These are phyloP conservation scores for Candida ascalaphidarum DNA, from an alignment of 805 yeast genomes.

Conservation along the genomic window DNA sequence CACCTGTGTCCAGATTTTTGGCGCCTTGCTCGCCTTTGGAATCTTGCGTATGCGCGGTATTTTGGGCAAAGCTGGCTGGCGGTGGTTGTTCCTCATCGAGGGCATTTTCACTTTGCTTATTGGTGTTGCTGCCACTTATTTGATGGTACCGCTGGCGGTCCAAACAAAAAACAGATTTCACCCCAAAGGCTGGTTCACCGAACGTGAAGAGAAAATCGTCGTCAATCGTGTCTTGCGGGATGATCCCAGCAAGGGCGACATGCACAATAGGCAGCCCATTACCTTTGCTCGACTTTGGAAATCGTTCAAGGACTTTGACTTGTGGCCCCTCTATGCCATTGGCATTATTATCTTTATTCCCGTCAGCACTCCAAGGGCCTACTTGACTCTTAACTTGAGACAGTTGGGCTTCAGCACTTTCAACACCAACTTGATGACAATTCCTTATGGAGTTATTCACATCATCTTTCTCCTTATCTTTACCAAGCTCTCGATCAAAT, in stretches of 20 bases:
- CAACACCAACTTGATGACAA: constrained; percentile 41
- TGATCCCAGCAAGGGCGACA: constrained; percentile 55
- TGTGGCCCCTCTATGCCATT: constrained; percentile 46
- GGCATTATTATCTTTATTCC: constrained; percentile 27
- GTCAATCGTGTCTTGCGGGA: constrained; percentile 54
- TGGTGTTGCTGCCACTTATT: constrained; percentile 36
- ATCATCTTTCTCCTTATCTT: constrained; percentile 10
- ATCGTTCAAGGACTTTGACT: constrained; percentile 39
- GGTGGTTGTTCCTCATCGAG: constrained; percentile 58
- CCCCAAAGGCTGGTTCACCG: constrained; percentile 42
- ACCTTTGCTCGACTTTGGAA: constrained; percentile 27
- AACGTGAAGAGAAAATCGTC: constrained; percentile 47
- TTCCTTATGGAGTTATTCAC: constrained; percentile 36
- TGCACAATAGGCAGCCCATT: constrained; percentile 54
- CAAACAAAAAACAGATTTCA: constrained; percentile 43
- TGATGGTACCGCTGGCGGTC: constrained; percentile 49
- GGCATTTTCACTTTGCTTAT: constrained; percentile 48
- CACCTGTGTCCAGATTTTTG: constrained; percentile 36
- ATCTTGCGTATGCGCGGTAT: constrained; percentile 41
- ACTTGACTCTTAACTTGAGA: constrained; percentile 5
- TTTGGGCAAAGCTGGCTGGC: constrained; percentile 39
- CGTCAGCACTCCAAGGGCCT: constrained; percentile 6
- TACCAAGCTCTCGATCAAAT: constrained; percentile 14
- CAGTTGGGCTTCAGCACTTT: constrained; percentile 44
- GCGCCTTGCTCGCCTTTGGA: constrained; percentile 45